Conservation (phyloP, 768 basidiomycete genomes). For the Hydnum rufescens region DNA sequence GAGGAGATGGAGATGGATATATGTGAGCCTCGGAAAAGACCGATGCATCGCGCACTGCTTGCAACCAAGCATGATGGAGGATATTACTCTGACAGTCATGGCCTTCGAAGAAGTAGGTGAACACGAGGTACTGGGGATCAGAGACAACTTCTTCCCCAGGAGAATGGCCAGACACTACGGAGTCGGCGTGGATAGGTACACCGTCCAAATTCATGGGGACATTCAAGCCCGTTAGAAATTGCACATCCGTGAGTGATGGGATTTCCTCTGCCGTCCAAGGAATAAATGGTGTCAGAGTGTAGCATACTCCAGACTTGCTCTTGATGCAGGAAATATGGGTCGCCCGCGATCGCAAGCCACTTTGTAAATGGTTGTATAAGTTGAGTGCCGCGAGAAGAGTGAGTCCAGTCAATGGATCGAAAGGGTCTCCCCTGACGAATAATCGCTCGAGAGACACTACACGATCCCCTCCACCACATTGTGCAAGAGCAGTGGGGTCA, state of each 20-base stretch:
- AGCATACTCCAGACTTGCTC: neutral
- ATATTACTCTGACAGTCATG: neutral
- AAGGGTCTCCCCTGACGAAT: slow-evolving; percentile 18
- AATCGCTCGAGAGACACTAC: slow-evolving; percentile 24
- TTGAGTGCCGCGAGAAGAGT: neutral
- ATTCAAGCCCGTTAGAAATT: neutral
- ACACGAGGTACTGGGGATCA: neutral
- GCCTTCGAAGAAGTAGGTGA: neutral
- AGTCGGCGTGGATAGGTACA: neutral
- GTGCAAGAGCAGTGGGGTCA: slow-evolving; percentile 50
- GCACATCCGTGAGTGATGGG: neutral
- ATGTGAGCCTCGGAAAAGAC: slow-evolving; percentile 22
- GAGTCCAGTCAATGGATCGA: neutral
- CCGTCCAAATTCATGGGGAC: neutral
- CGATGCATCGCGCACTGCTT: too few species aligned
- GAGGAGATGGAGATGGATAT: slow-evolving; percentile 24
- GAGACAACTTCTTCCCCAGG: neutral
- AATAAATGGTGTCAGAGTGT: neutral
- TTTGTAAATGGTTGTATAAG: too few species aligned
- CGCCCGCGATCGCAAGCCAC: neutral
- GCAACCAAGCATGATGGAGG: slow-evolving; percentile 19
- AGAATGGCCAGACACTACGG: neutral
- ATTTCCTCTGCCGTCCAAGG: too few species aligned
- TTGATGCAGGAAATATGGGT: neutral
- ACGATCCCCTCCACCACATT: slow-evolving; percentile 48